Evolutionary conservation across 2,329 filamentous ascomycete species (phyloP), one percentile per base, ranked within the genome.

Genomic region (Scedosporium boydii): DNA sequence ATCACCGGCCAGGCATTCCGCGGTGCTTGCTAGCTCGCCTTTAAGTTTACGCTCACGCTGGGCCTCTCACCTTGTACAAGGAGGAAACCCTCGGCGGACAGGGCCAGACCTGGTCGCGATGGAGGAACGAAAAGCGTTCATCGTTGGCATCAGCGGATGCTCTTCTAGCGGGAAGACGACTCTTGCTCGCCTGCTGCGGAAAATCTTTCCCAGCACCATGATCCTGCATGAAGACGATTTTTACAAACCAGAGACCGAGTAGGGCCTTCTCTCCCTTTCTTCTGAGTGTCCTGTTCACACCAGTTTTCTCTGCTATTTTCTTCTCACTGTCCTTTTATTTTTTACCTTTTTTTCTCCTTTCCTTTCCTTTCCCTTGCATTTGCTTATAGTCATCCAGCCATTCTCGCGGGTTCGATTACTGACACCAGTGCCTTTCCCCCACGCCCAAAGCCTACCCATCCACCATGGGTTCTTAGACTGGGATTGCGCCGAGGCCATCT

Each of bases 191-290:
- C 81, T 97, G 12, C 80, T 99, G 18, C 87, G 91, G 63, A 86
- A 90, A 71, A 87, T 96, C 67, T 92, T 97, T 69, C 87, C 87
- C 7, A 79, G 82, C 67, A 82, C 86, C 16, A 93, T 92, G 70
- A 90, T 98, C 70, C 82, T 99, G 23, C 95, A 99, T 73, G 87
- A 96, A 73, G 95, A 99, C 77, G 95, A 99, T 75, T 99, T 98
- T 73, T 99, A 96, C 77, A 87, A 86, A 66, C 80, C 89, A 1
- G 93, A 98, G 71, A 76, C 82, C 34, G 82, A 91, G 82, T 90
- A 62, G 21, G 60, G 18, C 14, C 59, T 69, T 70, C 81, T 75
- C 9, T 12, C 60, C 34, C 51, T 51, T 38, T 38, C 6, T 53
- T n/a, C 18, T 21, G 7, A 48, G n/a, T n/a, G 14, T 12, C 14